phyloP scores from a whole-genome alignment of 169 alveolate species.

The Fabrea salina region DNA sequence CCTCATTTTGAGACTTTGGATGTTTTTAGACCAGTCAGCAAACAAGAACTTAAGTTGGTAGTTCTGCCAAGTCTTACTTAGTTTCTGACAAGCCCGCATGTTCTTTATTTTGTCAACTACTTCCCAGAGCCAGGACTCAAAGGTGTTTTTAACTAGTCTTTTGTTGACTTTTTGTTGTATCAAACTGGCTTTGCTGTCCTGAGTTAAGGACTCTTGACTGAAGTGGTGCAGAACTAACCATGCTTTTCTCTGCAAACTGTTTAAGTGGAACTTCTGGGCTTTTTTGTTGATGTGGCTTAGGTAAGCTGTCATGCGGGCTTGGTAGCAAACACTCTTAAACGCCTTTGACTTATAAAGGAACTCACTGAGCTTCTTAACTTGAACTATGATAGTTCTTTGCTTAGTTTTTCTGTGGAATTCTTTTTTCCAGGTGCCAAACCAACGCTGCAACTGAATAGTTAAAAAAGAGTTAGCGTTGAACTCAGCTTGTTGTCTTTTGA shows the following conservation, averaged over 20 bases:
- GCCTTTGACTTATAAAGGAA: not conserved
- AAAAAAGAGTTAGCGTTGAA: not conserved
- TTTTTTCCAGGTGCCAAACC: constrained; percentile 3
- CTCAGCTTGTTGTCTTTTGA: not conserved
- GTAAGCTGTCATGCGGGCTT: not conserved
- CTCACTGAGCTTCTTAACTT: not conserved
- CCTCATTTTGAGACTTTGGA: too few relatives aligned
- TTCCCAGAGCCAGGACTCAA: not conserved
- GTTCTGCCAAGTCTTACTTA: too few relatives aligned
- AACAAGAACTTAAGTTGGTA: too few relatives aligned
- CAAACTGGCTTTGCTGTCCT: not conserved
- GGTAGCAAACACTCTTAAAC: not conserved
- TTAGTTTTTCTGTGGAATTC: not conserved
- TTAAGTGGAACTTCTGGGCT: not conserved
- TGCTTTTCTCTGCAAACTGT: not conserved
- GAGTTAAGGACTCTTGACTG: not conserved
- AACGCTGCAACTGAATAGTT: not conserved
- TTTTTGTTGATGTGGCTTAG: not conserved
- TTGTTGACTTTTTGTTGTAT: not conserved
- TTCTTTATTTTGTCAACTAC: not conserved
- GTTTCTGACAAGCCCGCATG: not conserved
- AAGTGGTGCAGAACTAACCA: not conserved
- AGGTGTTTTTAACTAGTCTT: not conserved
- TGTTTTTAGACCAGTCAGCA: too few relatives aligned
- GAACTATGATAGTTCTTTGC: not conserved